Evolutionary conservation across 331 rosid species (phyloP), one percentile per base, ranked within the genome.

Genomic region (Ulmus americana): DNA sequence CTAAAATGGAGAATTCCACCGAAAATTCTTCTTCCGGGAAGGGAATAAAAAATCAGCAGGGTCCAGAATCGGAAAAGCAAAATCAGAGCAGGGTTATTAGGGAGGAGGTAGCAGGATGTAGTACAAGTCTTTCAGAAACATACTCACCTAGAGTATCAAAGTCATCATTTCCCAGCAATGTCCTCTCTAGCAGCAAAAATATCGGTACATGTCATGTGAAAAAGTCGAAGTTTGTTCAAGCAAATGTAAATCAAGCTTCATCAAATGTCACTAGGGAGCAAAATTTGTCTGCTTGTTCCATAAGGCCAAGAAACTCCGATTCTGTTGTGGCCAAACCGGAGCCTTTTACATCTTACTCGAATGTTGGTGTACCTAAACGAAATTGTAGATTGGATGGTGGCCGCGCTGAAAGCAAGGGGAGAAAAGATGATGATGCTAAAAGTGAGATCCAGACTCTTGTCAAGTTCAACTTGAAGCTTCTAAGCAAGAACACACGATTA

Each of bases 381-480:
- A 77, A 58, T 10, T 59, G 50, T 43, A 61, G 68, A 18, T 47
- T 64, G 15, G 74, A 58, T 47, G 72, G 61, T 62, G 73, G 45
- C 50, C 49, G 5, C 4, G 49, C 62, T 45, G 61, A 76, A 55
- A 67, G 61, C 57, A 67, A 68, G 52, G 63, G 59, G 0, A 61
- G 61, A 59, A 71, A 65, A n/a, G 45, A 39, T 39, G 78, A 71
- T 54, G 83, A 79, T 43, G 72, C 78, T 16, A 90, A 90, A 80
- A 68, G 80, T 15, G 86, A 83, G 79, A 90, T 90, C 69, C 80
- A 66, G 68, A 76, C 86, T 67, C 83, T 90, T 61, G 97, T 90
- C 59, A 90, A 90, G 81, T 79, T 74, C 59, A 87, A 85, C 72
- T 72, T 85, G 82, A 90, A 87, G 78, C 71, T 74, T 74, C 74